These are phyloP conservation scores for Aspergillus conjunctus DNA, from an alignment of 495 filamentous ascomycete genomes.

Conservation along the genomic window DNA sequence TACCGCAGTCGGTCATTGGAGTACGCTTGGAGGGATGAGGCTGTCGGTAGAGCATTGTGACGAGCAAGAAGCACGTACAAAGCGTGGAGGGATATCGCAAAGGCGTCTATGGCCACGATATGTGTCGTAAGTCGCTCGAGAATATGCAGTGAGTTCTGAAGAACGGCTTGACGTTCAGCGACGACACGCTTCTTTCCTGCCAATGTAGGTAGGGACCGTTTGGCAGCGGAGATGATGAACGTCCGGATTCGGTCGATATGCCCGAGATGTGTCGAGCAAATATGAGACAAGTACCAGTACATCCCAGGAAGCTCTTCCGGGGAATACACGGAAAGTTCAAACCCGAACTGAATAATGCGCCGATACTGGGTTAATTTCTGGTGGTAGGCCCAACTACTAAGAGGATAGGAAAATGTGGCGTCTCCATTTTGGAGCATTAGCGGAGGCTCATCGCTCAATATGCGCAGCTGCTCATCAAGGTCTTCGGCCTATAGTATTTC, in stretches of 20 bases:
- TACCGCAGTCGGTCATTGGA: constrained; percentile 71
- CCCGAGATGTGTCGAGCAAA: constrained; percentile 49
- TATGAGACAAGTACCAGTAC: constrained; percentile 74
- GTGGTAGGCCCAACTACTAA: constrained; percentile 86
- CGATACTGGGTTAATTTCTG: constrained; percentile 88
- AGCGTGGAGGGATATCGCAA: constrained; percentile 67
- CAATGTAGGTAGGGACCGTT: constrained; percentile 32
- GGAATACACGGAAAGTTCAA: constrained; percentile 88
- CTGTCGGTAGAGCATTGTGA: constrained; percentile 55
- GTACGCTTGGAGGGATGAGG: constrained; percentile 65
- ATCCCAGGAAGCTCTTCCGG: constrained; percentile 83
- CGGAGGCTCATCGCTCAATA: constrained; percentile 63
- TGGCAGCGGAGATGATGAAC: constrained; percentile 50
- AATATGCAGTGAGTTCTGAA: constrained; percentile 57
- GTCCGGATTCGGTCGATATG: constrained; percentile 73
- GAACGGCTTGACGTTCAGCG: constrained; percentile 37
- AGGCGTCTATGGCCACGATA: constrained; percentile 65
- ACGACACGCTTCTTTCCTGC: constrained; percentile 36
- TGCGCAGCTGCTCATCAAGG: constrained; percentile 71
- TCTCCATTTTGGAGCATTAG: constrained; percentile 46
- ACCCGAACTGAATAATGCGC: constrained; percentile 89
- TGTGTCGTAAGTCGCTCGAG: constrained; percentile 66
- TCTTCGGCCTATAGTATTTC: constrained; percentile 60
- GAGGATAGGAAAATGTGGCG: constrained; percentile 64
- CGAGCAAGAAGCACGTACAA: constrained; percentile 70